Evolutionary conservation across 2,329 filamentous ascomycete genomes (phyloP).

Genomic region (Penicillium sp.): DNA sequence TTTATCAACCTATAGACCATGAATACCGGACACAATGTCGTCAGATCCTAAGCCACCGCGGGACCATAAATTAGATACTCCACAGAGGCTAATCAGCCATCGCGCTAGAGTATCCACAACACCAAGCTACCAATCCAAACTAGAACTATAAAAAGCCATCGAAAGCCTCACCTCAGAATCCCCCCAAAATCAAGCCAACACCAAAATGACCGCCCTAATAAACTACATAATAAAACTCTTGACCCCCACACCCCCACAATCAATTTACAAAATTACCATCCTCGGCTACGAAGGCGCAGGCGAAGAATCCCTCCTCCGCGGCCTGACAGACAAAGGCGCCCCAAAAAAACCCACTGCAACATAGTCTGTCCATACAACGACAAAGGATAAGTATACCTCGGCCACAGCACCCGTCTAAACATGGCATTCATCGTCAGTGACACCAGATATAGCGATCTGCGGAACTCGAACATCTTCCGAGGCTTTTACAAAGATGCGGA

Average conservation of each 20-base stretch:
- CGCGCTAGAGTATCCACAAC: neutral
- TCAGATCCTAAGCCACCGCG: neutral
- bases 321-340: neutral
- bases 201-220: neutral
- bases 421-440: no score
- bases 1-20: neutral
- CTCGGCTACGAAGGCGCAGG: neutral
- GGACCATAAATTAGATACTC: neutral
- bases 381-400: no score
- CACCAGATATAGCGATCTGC: no score
- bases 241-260: neutral
- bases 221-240: neutral
- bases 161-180: neutral
- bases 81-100: neutral
- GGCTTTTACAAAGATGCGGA: no score
- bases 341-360: neutral
- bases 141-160: neutral
- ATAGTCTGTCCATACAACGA: no score
- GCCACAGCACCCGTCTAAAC: no score
- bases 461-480: no score
- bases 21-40: neutral
- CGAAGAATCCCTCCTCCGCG: neutral
- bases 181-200: neutral
- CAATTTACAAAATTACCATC: neutral
- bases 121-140: neutral